Base-by-base conservation (phyloP, 306 rosid genomes). In the Hippophae rhamnoides region DNA sequence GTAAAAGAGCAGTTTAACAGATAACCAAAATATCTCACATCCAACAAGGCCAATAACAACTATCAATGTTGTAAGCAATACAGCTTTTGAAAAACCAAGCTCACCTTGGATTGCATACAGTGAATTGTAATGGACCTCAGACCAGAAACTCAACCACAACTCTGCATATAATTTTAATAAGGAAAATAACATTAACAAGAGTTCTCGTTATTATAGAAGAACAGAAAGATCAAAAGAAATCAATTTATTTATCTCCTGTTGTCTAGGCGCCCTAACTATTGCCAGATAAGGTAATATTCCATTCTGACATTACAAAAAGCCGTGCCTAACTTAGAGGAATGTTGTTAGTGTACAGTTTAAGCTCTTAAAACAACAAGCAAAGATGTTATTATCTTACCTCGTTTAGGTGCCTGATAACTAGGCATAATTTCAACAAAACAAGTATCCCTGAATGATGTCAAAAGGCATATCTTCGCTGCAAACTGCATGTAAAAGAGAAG, bases 101-200 rank as follows among this genome's bases (percentile, higher is more conserved):
- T 9, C 40, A 89, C 97, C 95, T 74, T 47, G 76, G 54, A 74
- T 57, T 66, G 60, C 87, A 60, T 89, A 84, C 13, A 89, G 67
- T 62, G 97, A 86, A 75, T 89, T 89, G 76, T 84, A 89, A 70
- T 89, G 97, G 66, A 89, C 84, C 81, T 86, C 97, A 47, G 95
- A 84, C 97, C 97, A 86, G 80, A 86, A 86, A 77, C 97, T 89
- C 77, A 89, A 80, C 95, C 97, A 89, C 64, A 89, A 65, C 65
- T 84, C 95, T 89, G 84, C 92, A 81, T 68, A 18, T 47, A 56
- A 67, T 74, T 44, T 41, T 59, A 71, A 80, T 57, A 71, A 80
- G 44, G 40, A 45, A 56, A 62, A 58, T 13, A 57, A 55, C 62
- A 73, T 41, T 43, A 48, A 60, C 26, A 70, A 67, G 52, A 48